Conservation (phyloP, 2,329 filamentous ascomycete species). For the Beauveria bassiana region DNA sequence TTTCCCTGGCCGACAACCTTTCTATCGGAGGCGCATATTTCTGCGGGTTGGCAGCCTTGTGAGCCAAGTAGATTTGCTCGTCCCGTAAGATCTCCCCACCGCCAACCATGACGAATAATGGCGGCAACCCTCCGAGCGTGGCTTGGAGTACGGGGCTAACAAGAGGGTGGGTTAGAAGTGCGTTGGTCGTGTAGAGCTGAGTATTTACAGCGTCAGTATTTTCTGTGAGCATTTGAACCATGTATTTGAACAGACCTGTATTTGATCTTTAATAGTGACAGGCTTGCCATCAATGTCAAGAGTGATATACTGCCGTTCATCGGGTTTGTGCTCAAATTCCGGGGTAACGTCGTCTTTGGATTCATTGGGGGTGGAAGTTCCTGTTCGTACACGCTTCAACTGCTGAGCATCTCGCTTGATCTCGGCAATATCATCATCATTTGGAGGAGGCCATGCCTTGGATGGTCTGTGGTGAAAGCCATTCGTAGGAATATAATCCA, state of each 20-base stretch:
- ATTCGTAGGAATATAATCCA: constrained; percentile 81
- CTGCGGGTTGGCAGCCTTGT: constrained; percentile 81
- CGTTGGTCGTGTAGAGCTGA: constrained; percentile 70
- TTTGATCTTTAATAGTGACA: constrained; percentile 78
- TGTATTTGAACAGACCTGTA: constrained; percentile 57
- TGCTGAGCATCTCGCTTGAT: constrained; percentile 45
- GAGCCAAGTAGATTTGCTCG: constrained; percentile 90
- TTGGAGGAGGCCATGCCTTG: constrained; percentile 85
- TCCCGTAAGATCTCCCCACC: constrained; percentile 86
- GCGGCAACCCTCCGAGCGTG: constrained; percentile 81
- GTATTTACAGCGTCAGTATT: neutral
- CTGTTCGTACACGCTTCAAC: constrained; percentile 19
- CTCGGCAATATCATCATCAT: constrained; percentile 60
- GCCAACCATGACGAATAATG: constrained; percentile 76
- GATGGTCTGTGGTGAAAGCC: constrained; percentile 92
- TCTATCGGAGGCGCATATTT: constrained; percentile 64
- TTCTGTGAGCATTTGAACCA: neutral
- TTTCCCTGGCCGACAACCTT: constrained; percentile 55
- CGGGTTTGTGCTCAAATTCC: neutral
- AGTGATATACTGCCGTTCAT: constrained; percentile 38
- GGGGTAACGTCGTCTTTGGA: neutral
- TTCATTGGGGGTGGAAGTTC: neutral
- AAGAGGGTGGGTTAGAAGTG: constrained; percentile 75
- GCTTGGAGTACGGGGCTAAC: constrained; percentile 86
- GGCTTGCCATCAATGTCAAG: constrained; percentile 64